phyloP scores from a whole-genome alignment of 805 yeast species.

The Candida endomychidarum region DNA sequence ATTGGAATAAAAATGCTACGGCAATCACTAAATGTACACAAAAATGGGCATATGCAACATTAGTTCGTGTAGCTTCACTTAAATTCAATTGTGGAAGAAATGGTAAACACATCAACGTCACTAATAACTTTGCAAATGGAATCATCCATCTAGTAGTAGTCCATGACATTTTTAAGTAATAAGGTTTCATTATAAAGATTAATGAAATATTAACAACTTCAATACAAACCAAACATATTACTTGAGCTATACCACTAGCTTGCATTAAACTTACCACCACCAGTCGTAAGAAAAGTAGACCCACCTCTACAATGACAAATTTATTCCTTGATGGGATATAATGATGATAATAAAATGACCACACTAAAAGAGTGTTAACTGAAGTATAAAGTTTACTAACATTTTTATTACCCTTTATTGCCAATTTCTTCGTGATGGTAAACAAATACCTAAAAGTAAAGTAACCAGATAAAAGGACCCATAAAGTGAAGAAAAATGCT shows the following conservation, averaged over 20 bases:
- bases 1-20: slow-evolving; percentile 27
- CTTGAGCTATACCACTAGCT: slow-evolving; percentile 44
- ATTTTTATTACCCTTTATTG: slow-evolving; percentile 19
- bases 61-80: slow-evolving; percentile 39
- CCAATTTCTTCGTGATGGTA: slow-evolving; percentile 17
- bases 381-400: slow-evolving; percentile 46
- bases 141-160: slow-evolving; percentile 32
- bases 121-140: slow-evolving; percentile 38
- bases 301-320: slow-evolving; percentile 38
- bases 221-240: slow-evolving; percentile 33
- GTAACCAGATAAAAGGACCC: slow-evolving; percentile 22
- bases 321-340: slow-evolving; percentile 43
- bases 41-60: slow-evolving; percentile 45
- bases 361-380: slow-evolving; percentile 43
- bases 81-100: slow-evolving; percentile 35
- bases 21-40: slow-evolving; percentile 38
- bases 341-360: slow-evolving; percentile 46
- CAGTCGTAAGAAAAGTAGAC: slow-evolving; percentile 34
- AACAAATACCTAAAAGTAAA: slow-evolving; percentile 30
- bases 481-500: slow-evolving; percentile 24
- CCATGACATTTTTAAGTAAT: slow-evolving; percentile 27
- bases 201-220: slow-evolving; percentile 30
- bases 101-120: slow-evolving; percentile 44
- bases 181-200: slow-evolving; percentile 27
- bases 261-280: slow-evolving; percentile 47